A percentile compares a stretch with the other conserved stretches of the same genome.
Conservation (phyloP, 2,329 filamentous ascomycete species). For the Plenodomus biglobosus region DNA sequence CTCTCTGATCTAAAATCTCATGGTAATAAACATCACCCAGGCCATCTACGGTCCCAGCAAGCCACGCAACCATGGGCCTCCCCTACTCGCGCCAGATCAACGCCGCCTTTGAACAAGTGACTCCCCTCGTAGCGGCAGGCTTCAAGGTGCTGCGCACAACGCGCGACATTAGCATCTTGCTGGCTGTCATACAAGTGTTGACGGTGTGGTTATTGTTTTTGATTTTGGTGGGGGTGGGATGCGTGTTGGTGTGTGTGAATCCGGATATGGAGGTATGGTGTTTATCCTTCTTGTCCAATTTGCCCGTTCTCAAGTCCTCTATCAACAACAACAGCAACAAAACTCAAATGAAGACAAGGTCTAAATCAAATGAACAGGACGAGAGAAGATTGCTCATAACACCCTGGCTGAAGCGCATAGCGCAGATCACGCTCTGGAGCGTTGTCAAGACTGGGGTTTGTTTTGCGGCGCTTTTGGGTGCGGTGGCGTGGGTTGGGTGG, state of each 20-base stretch:
- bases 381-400: conserved; percentile 50
- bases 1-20: no score
- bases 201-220: conserved; percentile 47
- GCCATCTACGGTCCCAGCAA: background rate
- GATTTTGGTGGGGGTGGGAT: conserved; percentile 45
- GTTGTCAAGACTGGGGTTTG: conserved; percentile 18
- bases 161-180: conserved; percentile 53
- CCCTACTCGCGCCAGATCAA: conserved; percentile 57
- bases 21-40: no score
- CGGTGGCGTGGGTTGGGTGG: conserved; percentile 13
- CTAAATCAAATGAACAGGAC: conserved; percentile 6
- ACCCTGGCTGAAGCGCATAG: conserved; percentile 44
- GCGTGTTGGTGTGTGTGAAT: conserved; percentile 50
- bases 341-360: background rate
- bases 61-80: conserved; percentile 48
- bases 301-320: background rate
- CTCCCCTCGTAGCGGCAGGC: conserved; percentile 53
- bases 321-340: no score
- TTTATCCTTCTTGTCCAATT: background rate
- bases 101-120: conserved; percentile 56
- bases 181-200: conserved; percentile 52
- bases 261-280: conserved; percentile 49
- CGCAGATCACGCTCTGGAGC: conserved; percentile 19
- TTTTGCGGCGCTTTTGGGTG: background rate
- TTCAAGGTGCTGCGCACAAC: conserved; percentile 54